These are phyloP conservation scores for Backusella westeae DNA, from an alignment of 192 early-diverging fungal species.

Conservation along the genomic window DNA sequence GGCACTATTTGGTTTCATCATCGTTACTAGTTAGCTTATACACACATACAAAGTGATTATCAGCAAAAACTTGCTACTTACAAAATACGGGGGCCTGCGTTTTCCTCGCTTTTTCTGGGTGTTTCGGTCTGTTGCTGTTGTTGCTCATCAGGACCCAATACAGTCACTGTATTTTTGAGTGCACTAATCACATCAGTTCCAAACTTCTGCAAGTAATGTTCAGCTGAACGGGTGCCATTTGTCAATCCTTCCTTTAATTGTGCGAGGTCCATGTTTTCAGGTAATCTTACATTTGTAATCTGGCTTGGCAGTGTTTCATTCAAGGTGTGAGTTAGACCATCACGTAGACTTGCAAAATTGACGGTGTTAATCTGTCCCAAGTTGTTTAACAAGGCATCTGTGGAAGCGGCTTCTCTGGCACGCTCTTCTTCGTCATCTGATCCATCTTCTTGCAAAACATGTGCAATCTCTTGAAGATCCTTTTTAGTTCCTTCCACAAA, in stretches of 20 bases:
- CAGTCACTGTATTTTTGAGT: constrained; percentile 41
- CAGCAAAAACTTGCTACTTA: background rate
- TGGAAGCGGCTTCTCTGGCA: background rate
- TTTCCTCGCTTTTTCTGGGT: constrained; percentile 21
- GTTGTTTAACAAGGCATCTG: background rate
- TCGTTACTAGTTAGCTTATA: background rate
- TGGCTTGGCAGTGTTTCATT: constrained; percentile 4
- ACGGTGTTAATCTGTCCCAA: background rate
- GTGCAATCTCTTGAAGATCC: constrained; percentile 49
- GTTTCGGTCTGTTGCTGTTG: constrained; percentile 15
- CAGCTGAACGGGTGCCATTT: constrained; percentile 45
- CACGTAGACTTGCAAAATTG: background rate
- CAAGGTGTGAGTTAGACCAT: constrained; percentile 6
- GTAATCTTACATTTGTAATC: constrained; percentile 10
- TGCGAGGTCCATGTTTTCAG: constrained; percentile 33
- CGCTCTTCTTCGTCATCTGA: constrained; percentile 2
- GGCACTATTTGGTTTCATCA: background rate
- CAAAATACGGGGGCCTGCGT: constrained; percentile 16
- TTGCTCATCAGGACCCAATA: constrained; percentile 30
- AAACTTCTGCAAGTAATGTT: constrained; percentile 51
- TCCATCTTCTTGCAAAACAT: constrained; percentile 43
- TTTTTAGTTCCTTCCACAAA: constrained; percentile 51
- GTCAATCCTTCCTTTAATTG: constrained; percentile 26
- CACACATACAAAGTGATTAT: too few relatives aligned
- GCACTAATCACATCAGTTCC: constrained; percentile 42